Evolutionary conservation across 257 asterid species (phyloP), one percentile per base, ranked within the genome.

Genomic region (Avicennia marina): DNA sequence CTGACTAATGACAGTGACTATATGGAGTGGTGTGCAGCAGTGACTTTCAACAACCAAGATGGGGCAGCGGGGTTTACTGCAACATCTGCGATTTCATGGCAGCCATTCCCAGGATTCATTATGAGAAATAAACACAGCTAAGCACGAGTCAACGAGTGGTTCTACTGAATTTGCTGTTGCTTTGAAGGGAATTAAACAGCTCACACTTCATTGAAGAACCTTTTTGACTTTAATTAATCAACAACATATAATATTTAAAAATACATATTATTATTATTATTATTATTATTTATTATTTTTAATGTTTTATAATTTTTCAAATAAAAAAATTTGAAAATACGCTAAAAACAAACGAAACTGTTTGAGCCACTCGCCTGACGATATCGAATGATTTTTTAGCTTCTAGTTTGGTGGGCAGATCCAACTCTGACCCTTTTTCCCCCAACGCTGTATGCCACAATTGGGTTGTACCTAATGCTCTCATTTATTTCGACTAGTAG

Each of bases 1-100:
- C 34, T 58, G 21, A 38, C n/a, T n/a, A n/a, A n/a, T n/a, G n/a
- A n/a, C n/a, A n/a, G n/a, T n/a, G n/a, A n/a, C 65, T 40, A 39
- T 58, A 62, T 71, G 59, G 76, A 60, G 63, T 65, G 22, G 5
- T 65, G 76, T 71, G n/a, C n/a, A n/a, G 76, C 72, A 34, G 24
- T 58, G 42, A 48, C 34, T 51, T 44, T 51, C 71, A 52, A 64
- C 64, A 34, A 70, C 71, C 75, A 25, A n/a, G n/a, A n/a, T n/a
- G n/a, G 58, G 75, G 45, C 10, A 44, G 70, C 57, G 70, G 70
- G 53, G 63, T 56, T 51, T 22, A 17, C 57, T 39, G 40, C n/a
- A n/a, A 18, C 29, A 11, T 11, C 26, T 41, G 10, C 20, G 4
- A 32, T 16, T 53, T 47, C 53, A n/a, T 56, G 60, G 42, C 56